These are phyloP conservation scores for Cercis canadensis DNA, from an alignment of 306 rosid species.

Conservation along the genomic window DNA sequence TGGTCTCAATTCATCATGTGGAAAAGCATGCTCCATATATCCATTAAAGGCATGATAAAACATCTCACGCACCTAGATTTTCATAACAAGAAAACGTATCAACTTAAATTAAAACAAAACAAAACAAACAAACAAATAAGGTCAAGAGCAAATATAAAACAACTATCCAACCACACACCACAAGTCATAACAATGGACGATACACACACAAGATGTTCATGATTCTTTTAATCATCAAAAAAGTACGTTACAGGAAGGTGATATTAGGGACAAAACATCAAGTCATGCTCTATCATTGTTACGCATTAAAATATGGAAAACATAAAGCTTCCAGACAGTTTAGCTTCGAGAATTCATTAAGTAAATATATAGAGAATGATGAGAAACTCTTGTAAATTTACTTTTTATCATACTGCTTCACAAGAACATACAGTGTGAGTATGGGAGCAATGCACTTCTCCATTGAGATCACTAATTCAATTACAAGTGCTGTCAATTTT, in stretches of 20 bases:
- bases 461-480: not conserved
- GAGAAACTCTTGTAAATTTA: no score
- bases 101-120: not conserved
- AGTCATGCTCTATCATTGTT: not conserved
- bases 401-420: not conserved
- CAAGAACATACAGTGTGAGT: not conserved
- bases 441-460: not conserved
- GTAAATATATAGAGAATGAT: no score
- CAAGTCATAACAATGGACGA: not conserved
- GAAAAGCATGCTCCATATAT: conserved; percentile 92
- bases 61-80: conserved; percentile 76
- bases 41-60: conserved; percentile 97
- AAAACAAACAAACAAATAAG: no score
- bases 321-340: not conserved
- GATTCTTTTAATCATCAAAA: not conserved
- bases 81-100: not conserved
- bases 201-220: not conserved
- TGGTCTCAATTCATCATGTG: conserved; percentile 89
- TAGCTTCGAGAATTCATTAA: not conserved
- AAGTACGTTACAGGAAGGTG: not conserved
- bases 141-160: no score
- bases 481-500: not conserved
- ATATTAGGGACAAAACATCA: not conserved
- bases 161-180: not conserved
- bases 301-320: not conserved